Base-by-base conservation (phyloP, 495 filamentous ascomycete genomes). In the Neurospora pannonica region DNA sequence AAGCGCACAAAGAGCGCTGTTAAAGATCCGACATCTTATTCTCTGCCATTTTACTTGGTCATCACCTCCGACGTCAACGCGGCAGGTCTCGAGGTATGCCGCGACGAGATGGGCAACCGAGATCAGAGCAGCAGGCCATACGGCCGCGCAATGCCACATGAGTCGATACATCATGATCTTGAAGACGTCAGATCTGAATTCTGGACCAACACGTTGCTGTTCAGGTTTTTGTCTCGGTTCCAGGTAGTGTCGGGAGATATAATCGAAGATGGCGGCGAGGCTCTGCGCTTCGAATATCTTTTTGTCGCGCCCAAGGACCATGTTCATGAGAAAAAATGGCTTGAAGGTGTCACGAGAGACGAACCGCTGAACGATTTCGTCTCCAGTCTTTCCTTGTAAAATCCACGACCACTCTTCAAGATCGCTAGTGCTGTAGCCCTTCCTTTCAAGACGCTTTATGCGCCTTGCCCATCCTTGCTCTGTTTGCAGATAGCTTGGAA, bases 351-450 rank as follows among this genome's bases (percentile, higher is more conserved):
- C 74, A 71, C 79, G 79, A 8, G 76, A 76, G 70, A 82, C 39
- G 38, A 86, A 79, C 13, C 84, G 79, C 60, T 80, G 72, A 28
- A 84, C 71, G 36, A 79, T 78, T 54, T 54, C 46, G 69, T 85
- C 84, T 34, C 79, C 77, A 38, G 78, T 74, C 28, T 79, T 73
- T 0, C 79, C 81, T 1, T 81, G 81, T 17, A 86, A 43, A 60
- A 86, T 83, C 83, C 83, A 85, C 43, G 80, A 75, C 85, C 84
- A 86, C 71, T 82, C 80, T 43, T 77, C 75, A 36, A 85, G 39
- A 36, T 83, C 76, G 34, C 54, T 75, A 7, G 76, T 74, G 71
- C 78, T 75, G 5, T 81, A 81, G 48, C 75, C 78, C 31, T 40
- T 13, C 2, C 67, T 38, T 42, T 74, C 78, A 17, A 84, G 43